These are phyloP conservation scores for Ganoderma lucidum DNA, from an alignment of 1,284 basidiomycete species.

Conservation along the genomic window DNA sequence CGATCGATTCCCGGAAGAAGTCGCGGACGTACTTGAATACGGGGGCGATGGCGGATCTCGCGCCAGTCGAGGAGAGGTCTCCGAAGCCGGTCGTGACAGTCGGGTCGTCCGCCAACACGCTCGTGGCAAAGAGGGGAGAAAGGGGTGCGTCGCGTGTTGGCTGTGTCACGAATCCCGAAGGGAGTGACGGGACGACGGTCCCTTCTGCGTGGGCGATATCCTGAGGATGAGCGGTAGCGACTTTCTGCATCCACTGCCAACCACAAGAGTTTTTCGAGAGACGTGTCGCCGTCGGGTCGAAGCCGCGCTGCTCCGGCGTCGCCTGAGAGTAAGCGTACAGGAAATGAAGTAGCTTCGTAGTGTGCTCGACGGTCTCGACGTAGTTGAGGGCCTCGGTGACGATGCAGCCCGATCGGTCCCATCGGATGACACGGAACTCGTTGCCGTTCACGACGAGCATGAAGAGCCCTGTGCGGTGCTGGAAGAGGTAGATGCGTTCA, in stretches of 20 bases:
- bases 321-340: conserved; percentile 8
- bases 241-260: conserved; percentile 17
- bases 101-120: background rate
- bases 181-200: background rate
- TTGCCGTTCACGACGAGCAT: conserved; percentile 4
- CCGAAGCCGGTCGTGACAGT: background rate
- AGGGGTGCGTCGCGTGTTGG: background rate
- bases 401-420: conserved; percentile 9
- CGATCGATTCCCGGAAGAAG: conserved; percentile 17
- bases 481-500: conserved; percentile 1
- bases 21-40: conserved; percentile 22
- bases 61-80: background rate
- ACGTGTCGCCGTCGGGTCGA: conserved; percentile 18
- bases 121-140: background rate
- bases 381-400: conserved; percentile 11
- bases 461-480: conserved; percentile 8
- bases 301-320: background rate
- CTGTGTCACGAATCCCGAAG: background rate
- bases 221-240: background rate
- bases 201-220: conserved; percentile 13
- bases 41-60: background rate
- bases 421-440: conserved; percentile 9
- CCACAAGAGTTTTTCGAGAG: conserved; percentile 6
- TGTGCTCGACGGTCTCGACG: background rate
- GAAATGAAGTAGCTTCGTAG: conserved; percentile 10